phyloP scores from a whole-genome alignment of 2,329 filamentous ascomycete species.

The Davidsoniella neocaledoniae region DNA sequence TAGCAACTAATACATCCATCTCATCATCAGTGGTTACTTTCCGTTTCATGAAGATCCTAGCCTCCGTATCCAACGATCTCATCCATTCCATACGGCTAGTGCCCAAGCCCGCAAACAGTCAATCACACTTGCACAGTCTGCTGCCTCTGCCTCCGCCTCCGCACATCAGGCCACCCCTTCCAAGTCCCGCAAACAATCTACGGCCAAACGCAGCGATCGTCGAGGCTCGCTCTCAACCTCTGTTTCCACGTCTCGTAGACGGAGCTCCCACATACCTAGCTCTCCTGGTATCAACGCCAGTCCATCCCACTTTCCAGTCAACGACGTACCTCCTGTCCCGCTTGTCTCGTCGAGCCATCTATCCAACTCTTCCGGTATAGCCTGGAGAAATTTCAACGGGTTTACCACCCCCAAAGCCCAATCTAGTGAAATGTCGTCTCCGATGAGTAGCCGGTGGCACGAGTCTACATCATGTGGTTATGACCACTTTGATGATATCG shows the following conservation, averaged over 20 bases:
- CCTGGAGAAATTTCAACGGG: slow-evolving; percentile 9
- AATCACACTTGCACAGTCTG: slow-evolving; percentile 10
- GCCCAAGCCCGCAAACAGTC: slow-evolving; percentile 10
- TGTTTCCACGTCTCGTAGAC: neutral
- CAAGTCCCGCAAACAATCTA: no score
- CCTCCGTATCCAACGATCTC: slow-evolving; percentile 29
- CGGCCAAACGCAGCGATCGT: neutral
- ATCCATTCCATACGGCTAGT: slow-evolving; percentile 28
- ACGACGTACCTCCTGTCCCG: neutral
- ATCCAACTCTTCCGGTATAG: neutral
- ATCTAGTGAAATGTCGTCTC: neutral
- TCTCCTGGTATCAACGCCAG: no score
- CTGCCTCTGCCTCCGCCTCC: neutral
- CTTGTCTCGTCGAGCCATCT: neutral
- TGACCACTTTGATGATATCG: slow-evolving; percentile 7
- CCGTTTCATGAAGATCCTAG: slow-evolving; percentile 40
- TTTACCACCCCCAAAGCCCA: slow-evolving; percentile 3
- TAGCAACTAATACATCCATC: slow-evolving; percentile 4
- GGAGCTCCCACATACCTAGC: slow-evolving; percentile 2
- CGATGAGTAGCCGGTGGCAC: neutral
- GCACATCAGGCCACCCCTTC: neutral
- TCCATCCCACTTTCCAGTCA: neutral
- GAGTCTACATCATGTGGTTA: neutral
- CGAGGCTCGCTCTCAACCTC: neutral
- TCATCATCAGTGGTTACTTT: slow-evolving; percentile 36